phyloP scores from a whole-genome alignment of 805 yeast species.

The Kurtzmaniella fragi region DNA sequence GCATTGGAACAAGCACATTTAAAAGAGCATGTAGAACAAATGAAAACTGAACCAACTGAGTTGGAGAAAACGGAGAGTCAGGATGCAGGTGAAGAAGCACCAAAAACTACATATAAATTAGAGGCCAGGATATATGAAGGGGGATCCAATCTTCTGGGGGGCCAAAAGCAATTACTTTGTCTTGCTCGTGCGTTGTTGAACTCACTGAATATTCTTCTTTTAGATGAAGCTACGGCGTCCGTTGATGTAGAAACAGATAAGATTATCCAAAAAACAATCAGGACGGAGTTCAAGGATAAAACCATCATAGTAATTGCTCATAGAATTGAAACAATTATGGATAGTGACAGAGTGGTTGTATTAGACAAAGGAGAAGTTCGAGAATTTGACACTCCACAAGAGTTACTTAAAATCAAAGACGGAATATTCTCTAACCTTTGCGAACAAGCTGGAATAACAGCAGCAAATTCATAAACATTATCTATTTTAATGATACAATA shows the following conservation, averaged over 20 bases:
- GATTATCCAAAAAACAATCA: constrained; percentile 32
- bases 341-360: constrained; percentile 36
- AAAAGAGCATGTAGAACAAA: constrained; percentile 53
- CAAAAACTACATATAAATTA: constrained; percentile 14
- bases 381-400: constrained; percentile 32
- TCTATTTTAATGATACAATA: too few species aligned
- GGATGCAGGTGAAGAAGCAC: constrained; percentile 15
- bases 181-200: constrained; percentile 38
- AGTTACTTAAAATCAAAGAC: constrained; percentile 21
- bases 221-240: constrained; percentile 75
- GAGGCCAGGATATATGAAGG: constrained; percentile 30
- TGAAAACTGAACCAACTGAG: constrained; percentile 40
- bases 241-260: constrained; percentile 35
- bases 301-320: constrained; percentile 40
- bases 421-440: constrained; percentile 34
- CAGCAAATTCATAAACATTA: too few species aligned
- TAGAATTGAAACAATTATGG: constrained; percentile 37
- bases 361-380: constrained; percentile 33
- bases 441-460: constrained; percentile 39
- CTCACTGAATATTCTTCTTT: constrained; percentile 63
- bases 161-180: constrained; percentile 35
- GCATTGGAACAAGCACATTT: constrained; percentile 76
- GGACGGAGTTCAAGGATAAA: constrained; percentile 31
- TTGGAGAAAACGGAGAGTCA: constrained; percentile 11
- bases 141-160: constrained; percentile 34